Percentiles rank a stretch among this genome's conserved stretches.
phyloP scores from a whole-genome alignment of 257 asterid species.

The Solanum bulbocastanum region DNA sequence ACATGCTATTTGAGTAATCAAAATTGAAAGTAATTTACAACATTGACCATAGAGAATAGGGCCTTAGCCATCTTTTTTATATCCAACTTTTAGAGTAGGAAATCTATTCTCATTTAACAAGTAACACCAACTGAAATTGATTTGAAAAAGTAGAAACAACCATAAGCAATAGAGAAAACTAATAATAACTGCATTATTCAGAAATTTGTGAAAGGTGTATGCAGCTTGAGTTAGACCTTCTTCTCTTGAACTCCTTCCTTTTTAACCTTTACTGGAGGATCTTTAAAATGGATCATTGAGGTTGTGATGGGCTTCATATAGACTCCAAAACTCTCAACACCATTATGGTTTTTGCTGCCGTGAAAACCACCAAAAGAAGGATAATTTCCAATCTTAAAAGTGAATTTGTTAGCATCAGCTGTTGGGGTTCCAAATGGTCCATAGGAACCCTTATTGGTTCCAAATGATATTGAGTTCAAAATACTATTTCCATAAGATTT shows the following conservation, averaged over 20 bases:
- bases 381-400: slow-evolving; percentile 16
- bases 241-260: not conserved
- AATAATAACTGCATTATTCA: not conserved
- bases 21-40: not conserved
- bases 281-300: not conserved
- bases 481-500: slow-evolving; percentile 12
- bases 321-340: slow-evolving; percentile 23
- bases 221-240: not conserved
- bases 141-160: not conserved
- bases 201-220: not conserved
- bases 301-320: slow-evolving; percentile 19
- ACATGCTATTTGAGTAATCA: not conserved
- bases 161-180: not conserved
- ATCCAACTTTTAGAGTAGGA: not conserved
- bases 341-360: not conserved
- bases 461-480: slow-evolving; percentile 22
- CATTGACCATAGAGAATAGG: not conserved
- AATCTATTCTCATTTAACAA: not conserved
- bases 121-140: not conserved
- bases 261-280: not conserved
- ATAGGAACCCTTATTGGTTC: slow-evolving; percentile 20
- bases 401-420: not conserved
- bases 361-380: slow-evolving; percentile 31
- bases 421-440: slow-evolving; percentile 26
- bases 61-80: not conserved